These are phyloP conservation scores for Candida tammaniensis DNA, from an alignment of 805 yeast species.

Conservation along the genomic window DNA sequence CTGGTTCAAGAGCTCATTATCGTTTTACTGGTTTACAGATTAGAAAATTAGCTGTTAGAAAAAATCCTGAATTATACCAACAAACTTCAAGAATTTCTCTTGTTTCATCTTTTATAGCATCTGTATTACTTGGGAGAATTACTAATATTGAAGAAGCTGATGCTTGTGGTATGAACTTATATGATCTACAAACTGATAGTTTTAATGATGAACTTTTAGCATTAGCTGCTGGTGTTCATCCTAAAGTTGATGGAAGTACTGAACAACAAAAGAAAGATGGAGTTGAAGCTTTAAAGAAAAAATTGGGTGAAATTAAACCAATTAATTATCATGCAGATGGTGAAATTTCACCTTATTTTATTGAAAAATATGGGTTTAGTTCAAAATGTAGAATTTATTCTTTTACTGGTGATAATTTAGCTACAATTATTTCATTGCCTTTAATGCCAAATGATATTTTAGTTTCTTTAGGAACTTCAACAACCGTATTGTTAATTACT, in stretches of 20 bases:
- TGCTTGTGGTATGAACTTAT: conserved; percentile 91
- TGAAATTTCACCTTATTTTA: conserved; percentile 56
- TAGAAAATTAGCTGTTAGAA: conserved; percentile 59
- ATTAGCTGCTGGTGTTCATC: conserved; percentile 52
- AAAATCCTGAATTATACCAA: conserved; percentile 46
- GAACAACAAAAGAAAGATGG: conserved; percentile 22
- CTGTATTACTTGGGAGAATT: conserved; percentile 63
- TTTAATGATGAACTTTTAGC: conserved; percentile 59
- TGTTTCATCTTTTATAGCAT: conserved; percentile 75
- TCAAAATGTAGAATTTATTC: conserved; percentile 60
- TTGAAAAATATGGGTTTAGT: conserved; percentile 60
- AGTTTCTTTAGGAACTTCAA: conserved; percentile 86
- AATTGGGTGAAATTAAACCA: conserved; percentile 54
- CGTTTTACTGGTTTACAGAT: conserved; percentile 94
- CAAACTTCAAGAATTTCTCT: conserved; percentile 63
- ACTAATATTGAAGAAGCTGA: conserved; percentile 76
- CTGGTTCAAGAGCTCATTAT: conserved; percentile 87
- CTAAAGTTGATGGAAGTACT: conserved; percentile 35
- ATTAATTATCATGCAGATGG: conserved; percentile 53
- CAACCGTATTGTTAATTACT: conserved; percentile 81
- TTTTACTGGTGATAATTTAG: conserved; percentile 89
- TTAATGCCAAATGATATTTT: conserved; percentile 71
- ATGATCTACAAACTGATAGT: conserved; percentile 57
- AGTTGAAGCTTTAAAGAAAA: conserved; percentile 40
- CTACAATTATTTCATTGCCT: conserved; percentile 82